Base-by-base conservation (phyloP, 2,329 filamentous ascomycete species). In the Trichophyton simii region DNA sequence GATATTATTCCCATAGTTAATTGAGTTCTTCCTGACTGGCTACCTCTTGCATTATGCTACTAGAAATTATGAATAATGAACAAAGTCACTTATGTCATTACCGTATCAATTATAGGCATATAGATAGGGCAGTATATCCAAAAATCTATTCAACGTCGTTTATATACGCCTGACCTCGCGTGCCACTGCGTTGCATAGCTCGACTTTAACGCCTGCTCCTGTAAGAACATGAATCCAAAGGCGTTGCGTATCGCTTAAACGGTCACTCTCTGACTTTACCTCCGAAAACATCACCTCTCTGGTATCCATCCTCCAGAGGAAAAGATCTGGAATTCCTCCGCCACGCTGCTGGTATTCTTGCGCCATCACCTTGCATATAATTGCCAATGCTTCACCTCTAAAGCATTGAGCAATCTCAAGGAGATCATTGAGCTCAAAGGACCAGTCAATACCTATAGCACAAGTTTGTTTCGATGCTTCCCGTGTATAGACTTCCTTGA, bases 211-310 rank as follows among this genome's bases (percentile, higher is more conserved):
- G 1, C 94, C 92, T 0, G 91, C 91, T 0, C 87, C 86, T 6
- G 86, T 87, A 60, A 99, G 80, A 6, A 96, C 90, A 78, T 97
- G 89, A 68, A 97, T 96, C 94, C 94, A 99, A 66, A 99, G 80
- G 67, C 94, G 80, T 77, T 99, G 94, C 18, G 91, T 95, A 77
- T 99, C 94, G 74, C 92, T 97, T 69, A 99, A 78, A 44, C 91
- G 84, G 79, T 99, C 94, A 74, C 96, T 96, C 71, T 85, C 86
- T 66, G 85, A 89, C 77, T 91, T 91, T 62, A 91, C 87, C 73
- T 89, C 87, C 3, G 81, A 81, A 72, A 94, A 92, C 81, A 90
- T 86, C 65, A 88, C 85, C 70, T 87, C 82, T 44, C 79, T 78
- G 61, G 70, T 77, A 60, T 75, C 77, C 25, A 75, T 68, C 68